A percentile compares a stretch with the other conserved stretches of the same genome.
phyloP scores from a whole-genome alignment of 331 rosid genomes.

The Rhamnella rubrinervis region DNA sequence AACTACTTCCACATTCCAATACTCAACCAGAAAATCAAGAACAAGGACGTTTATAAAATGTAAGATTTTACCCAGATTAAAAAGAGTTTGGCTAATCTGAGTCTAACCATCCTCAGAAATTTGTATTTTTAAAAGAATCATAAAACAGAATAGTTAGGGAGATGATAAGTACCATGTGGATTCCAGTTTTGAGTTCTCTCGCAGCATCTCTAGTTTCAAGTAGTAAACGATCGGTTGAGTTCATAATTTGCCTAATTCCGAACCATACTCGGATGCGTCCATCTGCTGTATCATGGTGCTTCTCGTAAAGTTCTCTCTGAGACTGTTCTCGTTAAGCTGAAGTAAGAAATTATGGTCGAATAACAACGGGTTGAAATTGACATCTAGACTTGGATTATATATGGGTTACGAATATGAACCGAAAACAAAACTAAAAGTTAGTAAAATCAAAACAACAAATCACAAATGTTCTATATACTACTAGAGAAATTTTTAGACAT shows the following conservation, averaged over 20 bases:
- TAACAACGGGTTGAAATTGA: neutral
- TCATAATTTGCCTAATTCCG: conserved; percentile 86
- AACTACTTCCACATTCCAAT: neutral
- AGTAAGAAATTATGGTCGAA: neutral
- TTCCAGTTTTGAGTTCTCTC: conserved; percentile 70
- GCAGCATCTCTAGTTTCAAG: conserved; percentile 67
- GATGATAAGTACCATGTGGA: conserved; percentile 59
- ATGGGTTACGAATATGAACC: neutral
- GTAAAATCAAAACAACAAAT: neutral
- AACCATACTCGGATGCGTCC: conserved; percentile 92
- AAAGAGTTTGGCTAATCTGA: neutral
- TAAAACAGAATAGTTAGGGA: neutral
- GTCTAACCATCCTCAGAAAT: neutral
- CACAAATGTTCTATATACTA: neutral
- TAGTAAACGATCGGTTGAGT: conserved; percentile 64
- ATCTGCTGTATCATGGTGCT: conserved; percentile 66
- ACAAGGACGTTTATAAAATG: neutral
- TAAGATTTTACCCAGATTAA: neutral
- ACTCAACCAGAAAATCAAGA: neutral
- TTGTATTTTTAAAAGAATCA: neutral
- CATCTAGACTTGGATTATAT: neutral
- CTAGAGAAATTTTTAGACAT: neutral
- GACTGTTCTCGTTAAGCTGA: conserved; percentile 17
- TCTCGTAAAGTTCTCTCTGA: conserved; percentile 59
- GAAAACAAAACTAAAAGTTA: neutral